Evolutionary conservation across 495 filamentous ascomycete species (phyloP).

Genomic region (Penicillium bialowiezense): DNA sequence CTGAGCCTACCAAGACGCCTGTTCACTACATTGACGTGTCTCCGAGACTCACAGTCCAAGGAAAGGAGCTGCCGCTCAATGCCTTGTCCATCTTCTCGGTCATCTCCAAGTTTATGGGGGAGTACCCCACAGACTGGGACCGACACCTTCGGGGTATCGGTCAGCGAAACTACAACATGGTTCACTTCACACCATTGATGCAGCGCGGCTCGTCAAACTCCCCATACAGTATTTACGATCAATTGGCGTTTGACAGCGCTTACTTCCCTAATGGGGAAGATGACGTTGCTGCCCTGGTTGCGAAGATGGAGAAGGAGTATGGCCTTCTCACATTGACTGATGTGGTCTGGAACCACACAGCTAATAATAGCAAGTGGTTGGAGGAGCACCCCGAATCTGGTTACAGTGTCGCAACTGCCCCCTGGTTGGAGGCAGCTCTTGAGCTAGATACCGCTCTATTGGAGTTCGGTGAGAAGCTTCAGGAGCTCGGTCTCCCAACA

Average conservation of each 20-base stretch:
- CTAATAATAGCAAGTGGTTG: slow-evolving; percentile 92
- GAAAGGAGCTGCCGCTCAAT: slow-evolving; percentile 69
- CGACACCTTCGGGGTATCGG: slow-evolving; percentile 82
- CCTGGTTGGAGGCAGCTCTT: slow-evolving; percentile 86
- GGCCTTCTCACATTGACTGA: slow-evolving; percentile 88
- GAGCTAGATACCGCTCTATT: slow-evolving; percentile 83
- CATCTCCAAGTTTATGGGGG: slow-evolving; percentile 96
- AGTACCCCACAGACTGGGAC: slow-evolving; percentile 84
- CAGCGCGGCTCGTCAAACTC: slow-evolving; percentile 87
- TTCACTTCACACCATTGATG: slow-evolving; percentile 96
- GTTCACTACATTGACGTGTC: slow-evolving; percentile 91
- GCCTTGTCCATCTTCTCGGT: slow-evolving; percentile 91
- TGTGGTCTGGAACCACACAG: slow-evolving; percentile 98
- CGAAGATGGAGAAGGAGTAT: slow-evolving; percentile 80
- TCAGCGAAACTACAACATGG: slow-evolving; percentile 93
- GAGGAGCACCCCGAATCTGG: slow-evolving; percentile 93
- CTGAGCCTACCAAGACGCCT: slow-evolving; percentile 62
- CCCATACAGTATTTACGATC: slow-evolving; percentile 94
- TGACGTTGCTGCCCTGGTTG: slow-evolving; percentile 73
- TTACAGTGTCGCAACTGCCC: slow-evolving; percentile 90
- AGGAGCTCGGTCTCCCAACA: slow-evolving; percentile 66
- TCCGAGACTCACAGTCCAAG: slow-evolving; percentile 72
- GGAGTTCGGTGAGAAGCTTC: slow-evolving; percentile 68
- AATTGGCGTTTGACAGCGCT: slow-evolving; percentile 77
- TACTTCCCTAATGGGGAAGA: slow-evolving; percentile 84